Evolutionary conservation across 1,284 basidiomycete genomes (phyloP), one percentile per base, ranked within the genome.

Genomic region (Somion occarium): DNA sequence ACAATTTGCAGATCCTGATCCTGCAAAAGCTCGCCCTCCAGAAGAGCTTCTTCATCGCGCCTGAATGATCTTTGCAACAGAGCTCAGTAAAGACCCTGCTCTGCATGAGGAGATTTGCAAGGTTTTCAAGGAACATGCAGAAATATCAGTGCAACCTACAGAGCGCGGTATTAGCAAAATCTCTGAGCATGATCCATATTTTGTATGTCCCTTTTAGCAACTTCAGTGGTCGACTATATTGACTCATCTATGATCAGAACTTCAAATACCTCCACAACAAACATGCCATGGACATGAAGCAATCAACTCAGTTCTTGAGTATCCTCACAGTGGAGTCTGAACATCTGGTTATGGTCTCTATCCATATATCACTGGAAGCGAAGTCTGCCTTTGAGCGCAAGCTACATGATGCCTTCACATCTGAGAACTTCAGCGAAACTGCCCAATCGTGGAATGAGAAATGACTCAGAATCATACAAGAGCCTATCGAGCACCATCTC

Each of bases 241-340:
- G 11, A 26, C 22, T n/a, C 44, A 9, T 30, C 13, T 50, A 11
- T 43, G 49, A 46, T 15, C 59, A 97, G 93, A 85, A 85, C 60
- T 99, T 99, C 82, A 99, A 99, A 75, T 99, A 98, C 72, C 76
- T 99, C 38, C 73, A 80, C 38, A 78, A 87, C 59, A 99, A 98
- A 66, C 87, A 83, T 9, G 79, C 93, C 26, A 67, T 67, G n/a
- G 78, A 83, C 5, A 85, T 98, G 78, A 64, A 84, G 42, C 77
- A 84, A 55, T 77, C 76, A 0, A 74, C 89, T 5, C 93, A 96
- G 62, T 97, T 96, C 71, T 74, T 99, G 26, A 85, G 93, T 59
- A 97, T 99, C 58, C 80, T 99, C 7, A 80, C 84, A 43, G 97
- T 97, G 1, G 97, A 99, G 69, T 73, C 85, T 12, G 91, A 98